phyloP scores from a whole-genome alignment of 345 rosid species.

The Ceriops decandra region DNA sequence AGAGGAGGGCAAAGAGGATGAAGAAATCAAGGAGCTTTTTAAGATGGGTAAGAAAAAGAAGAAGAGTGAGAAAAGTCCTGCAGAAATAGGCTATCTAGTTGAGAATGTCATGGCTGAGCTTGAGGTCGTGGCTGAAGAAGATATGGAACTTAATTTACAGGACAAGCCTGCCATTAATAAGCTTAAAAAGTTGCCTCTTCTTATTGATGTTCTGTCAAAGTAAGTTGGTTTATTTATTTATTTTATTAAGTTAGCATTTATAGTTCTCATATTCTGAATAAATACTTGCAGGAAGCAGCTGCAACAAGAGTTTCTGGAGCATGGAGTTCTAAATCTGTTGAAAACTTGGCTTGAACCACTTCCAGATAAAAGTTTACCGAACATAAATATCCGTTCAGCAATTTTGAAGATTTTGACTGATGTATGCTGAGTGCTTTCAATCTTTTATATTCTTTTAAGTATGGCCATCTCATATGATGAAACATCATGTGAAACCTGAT shows the following conservation, averaged over 20 bases:
- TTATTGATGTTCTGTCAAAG: constrained; percentile 90
- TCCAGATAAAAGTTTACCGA: constrained; percentile 97
- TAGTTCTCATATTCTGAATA: constrained; percentile 1
- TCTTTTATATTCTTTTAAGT: constrained; percentile 1
- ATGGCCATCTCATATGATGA: constrained; percentile 8
- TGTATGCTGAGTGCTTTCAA: constrained; percentile 36
- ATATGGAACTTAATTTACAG: constrained; percentile 73
- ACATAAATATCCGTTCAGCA: constrained; percentile 89
- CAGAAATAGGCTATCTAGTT: constrained; percentile 77
- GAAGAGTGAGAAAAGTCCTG: constrained; percentile 83
- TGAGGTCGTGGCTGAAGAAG: constrained; percentile 92
- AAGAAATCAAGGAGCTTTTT: constrained; percentile 74
- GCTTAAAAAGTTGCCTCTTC: constrained; percentile 86
- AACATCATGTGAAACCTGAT: constrained; percentile 16
- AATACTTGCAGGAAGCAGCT: constrained; percentile 75
- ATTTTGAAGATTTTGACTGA: constrained; percentile 71
- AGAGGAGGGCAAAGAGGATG: constrained; percentile 90
- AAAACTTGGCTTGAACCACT: constrained; percentile 99
- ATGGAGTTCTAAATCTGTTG: constrained; percentile 79
- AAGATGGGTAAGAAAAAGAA: constrained; percentile 85
- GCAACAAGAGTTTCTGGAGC: constrained; percentile 91
- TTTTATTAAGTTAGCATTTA: constrained; percentile 1
- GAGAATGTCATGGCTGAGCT: constrained; percentile 98
- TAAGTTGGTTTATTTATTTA: constrained; percentile 35
- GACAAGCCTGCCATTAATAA: constrained; percentile 92